phyloP scores from a whole-genome alignment of 2,329 filamentous ascomycete genomes.

The Celoporthe dispersa region DNA sequence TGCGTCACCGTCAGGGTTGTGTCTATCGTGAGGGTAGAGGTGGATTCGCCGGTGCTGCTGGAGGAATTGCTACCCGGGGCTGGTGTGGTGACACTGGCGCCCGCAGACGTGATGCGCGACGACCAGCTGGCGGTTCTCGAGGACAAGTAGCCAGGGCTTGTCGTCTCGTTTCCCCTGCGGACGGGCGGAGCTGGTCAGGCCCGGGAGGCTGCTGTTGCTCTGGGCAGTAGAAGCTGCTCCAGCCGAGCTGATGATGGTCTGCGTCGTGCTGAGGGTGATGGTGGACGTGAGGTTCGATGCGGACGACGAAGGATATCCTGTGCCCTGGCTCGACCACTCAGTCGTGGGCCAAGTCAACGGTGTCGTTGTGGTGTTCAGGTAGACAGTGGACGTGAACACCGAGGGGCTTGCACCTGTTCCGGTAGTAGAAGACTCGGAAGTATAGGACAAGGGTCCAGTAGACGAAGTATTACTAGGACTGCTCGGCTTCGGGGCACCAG shows the following conservation, averaged over 20 bases:
- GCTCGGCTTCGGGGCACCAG: not conserved
- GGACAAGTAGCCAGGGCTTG: slow-evolving; percentile 2
- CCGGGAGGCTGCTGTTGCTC: slow-evolving; percentile 4
- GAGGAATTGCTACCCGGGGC: slow-evolving; percentile 3
- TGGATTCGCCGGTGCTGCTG: not conserved
- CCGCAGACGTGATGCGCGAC: not conserved
- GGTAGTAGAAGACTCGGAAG: not conserved
- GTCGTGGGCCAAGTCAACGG: slow-evolving; percentile 24
- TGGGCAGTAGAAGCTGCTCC: not conserved
- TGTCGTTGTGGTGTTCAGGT: slow-evolving; percentile 21
- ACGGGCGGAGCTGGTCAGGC: slow-evolving; percentile 1
- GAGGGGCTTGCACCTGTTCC: not conserved
- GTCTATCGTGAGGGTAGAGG: slow-evolving; percentile 11
- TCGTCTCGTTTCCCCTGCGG: slow-evolving; percentile 7
- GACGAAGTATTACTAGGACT: not conserved
- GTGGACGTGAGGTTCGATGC: not conserved
- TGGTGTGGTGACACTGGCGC: not conserved
- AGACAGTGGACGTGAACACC: not conserved
- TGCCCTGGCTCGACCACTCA: slow-evolving; percentile 22
- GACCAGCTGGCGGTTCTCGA: slow-evolving; percentile 4
- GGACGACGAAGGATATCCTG: slow-evolving; percentile 5
- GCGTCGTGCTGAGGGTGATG: slow-evolving; percentile 2
- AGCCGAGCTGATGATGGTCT: not conserved
- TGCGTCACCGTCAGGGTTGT: slow-evolving; percentile 11
- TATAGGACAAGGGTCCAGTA: not conserved